Evolutionary conservation across 345 rosid genomes (phyloP), one percentile per base, ranked within the genome.

Genomic region (Laguncularia racemosa): DNA sequence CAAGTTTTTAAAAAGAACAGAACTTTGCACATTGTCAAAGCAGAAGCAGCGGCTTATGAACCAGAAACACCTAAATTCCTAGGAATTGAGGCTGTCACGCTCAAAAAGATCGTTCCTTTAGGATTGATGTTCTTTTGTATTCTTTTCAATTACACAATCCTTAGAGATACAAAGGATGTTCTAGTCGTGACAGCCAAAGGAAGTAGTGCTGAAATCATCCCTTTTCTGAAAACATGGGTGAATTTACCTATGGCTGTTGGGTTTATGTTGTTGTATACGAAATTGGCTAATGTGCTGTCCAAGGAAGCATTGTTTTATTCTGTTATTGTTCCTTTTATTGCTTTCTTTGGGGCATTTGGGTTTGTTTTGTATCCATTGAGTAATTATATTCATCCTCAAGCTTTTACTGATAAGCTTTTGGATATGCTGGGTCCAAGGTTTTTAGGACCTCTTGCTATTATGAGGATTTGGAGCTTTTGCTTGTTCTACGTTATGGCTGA

Each of bases 401-500:
- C 89, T 21, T 76, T 91, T 56, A 81, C 92, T 54, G 98, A 88
- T 67, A 81, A 80, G 76, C 92, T 91, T 17, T 90, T 91, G 40
- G 73, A 60, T 3, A 50, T 54, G 1, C 89, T 91, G 33, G 98
- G 98, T 16, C 96, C 98, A 9, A 82, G 95, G 62, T 88, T 88
- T 67, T 91, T 91, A 70, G 98, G 98, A 53, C 98, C 98, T 20
- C 84, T 91, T 46, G 98, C 98, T 2, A 91, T 91, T 53, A 1
- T 92, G 86, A 78, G 98, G 85, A 92, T 86, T 72, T 92, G 98
- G 98, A 81, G 82, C 53, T 92, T 89, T 78, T 89, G 96, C 73
- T 76, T 92, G 82, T 92, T 92, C 70, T 92, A 92, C 78, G 98
- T 92, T 62, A 92, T 92, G 98, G 98, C 96, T 71, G 98, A 92